A percentile compares a stretch with the other conserved stretches of the same genome.
These are phyloP conservation scores for Cordyceps fumosorosea DNA, from an alignment of 2,329 filamentous ascomycete species.

Conservation along the genomic window DNA sequence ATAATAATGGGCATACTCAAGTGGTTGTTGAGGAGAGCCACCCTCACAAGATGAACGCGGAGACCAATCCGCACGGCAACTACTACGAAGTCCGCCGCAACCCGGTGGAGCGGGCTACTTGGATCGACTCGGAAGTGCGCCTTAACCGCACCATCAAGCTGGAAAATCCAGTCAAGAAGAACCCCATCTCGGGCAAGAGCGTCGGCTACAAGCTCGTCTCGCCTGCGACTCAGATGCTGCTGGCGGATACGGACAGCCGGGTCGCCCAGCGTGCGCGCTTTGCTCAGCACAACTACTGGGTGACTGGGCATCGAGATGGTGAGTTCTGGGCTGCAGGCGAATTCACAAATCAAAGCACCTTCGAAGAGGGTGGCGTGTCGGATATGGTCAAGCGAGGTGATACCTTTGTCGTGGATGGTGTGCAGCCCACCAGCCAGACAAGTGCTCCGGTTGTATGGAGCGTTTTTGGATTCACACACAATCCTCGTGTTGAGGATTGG, in stretches of 20 bases:
- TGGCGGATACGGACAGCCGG: slow-evolving; percentile 39
- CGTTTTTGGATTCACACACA: slow-evolving; percentile 44
- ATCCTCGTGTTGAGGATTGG: slow-evolving; percentile 43
- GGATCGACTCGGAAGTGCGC: slow-evolving; percentile 46
- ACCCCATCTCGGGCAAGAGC: slow-evolving; percentile 41
- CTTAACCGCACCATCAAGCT: slow-evolving; percentile 45
- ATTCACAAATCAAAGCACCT: slow-evolving; percentile 43
- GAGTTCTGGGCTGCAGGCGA: slow-evolving; percentile 46
- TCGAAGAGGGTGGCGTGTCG: slow-evolving; percentile 36
- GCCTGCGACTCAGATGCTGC: slow-evolving; percentile 38
- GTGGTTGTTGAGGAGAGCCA: slow-evolving; percentile 37
- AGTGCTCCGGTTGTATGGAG: slow-evolving; percentile 38
- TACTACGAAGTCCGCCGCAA: slow-evolving; percentile 49
- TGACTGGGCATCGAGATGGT: slow-evolving; percentile 42
- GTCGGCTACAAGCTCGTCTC: slow-evolving; percentile 45
- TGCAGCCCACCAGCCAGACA: slow-evolving; percentile 15
- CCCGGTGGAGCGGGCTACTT: slow-evolving; percentile 37
- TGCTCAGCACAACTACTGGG: slow-evolving; percentile 41
- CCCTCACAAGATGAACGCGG: slow-evolving; percentile 33
- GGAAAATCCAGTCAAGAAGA: slow-evolving; percentile 39
- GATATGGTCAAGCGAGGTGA: slow-evolving; percentile 42
- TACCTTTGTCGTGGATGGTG: slow-evolving; percentile 34
- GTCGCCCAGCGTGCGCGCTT: slow-evolving; percentile 37
- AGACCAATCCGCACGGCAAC: slow-evolving; percentile 56
- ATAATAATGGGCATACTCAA: slow-evolving; percentile 40